Evolutionary conservation across 345 rosid species (phyloP), one percentile per base, ranked within the genome.

Genomic region (Lepidium africanum): DNA sequence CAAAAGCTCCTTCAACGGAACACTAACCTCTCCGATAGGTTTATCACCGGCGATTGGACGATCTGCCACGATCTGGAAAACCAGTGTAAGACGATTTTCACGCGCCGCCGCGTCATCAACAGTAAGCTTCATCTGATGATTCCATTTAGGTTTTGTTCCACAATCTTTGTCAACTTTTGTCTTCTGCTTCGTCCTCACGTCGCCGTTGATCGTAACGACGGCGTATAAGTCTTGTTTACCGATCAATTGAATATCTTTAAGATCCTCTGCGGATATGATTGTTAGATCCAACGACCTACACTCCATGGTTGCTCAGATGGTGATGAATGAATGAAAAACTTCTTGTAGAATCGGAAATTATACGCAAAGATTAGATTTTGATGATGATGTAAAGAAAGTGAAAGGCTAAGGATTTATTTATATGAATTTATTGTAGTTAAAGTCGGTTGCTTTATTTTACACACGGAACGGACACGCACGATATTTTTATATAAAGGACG

Each of bases 171-270:
- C 79, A 1, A 82, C 78, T 9, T 76, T 78, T 1, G 93, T 81
- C 42, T 75, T 84, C 65, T 82, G 86, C 56, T 71, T 56, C n/a
- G 83, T 50, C 23, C 80, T 40, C 0, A 70, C 74, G 47, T 84
- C 87, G 6, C 81, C 81, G 46, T 77, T 63, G 76, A 88, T 63
- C 2, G 84, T 69, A 53, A 77, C 88, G 59, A 78, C 77, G 3
- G 81, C 87, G 70, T 84, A 88, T 2, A 85, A 77, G 64, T 84
- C 86, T 84, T 88, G 90, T 51, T 79, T 86, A 47, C 85, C 67
- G 77, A 88, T 69, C 42, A 79, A 12, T 9, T 84, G 87, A 41
- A 81, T 67, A 27, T 84, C 84, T 66, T 83, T 84, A 4, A 91
- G 81, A 35, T 79, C 88, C 21, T 71, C 72, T 3, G 89, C 96